Base-by-base conservation (phyloP, 257 asterid species). In the Perilla frutescens region DNA sequence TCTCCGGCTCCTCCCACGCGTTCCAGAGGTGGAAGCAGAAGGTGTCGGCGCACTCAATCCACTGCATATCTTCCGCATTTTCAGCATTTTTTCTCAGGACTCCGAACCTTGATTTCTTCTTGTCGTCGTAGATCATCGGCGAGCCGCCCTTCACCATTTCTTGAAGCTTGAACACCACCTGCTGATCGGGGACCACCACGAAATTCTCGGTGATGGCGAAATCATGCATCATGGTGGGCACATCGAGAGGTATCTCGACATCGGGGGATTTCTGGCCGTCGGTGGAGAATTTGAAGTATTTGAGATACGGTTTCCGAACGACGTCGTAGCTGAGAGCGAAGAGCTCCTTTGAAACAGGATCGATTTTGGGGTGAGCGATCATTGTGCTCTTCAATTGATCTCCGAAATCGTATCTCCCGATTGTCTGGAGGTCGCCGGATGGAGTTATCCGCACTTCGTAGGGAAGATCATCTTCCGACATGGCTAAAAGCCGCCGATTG, bases 311-410 rank as follows among this genome's bases (percentile, higher is more conserved):
- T 39, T 81, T 79, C 53, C 49, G 71, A 12, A 89, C 74, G 31
- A 89, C 90, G 66, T 89, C 86, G 75, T 87, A 89, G 75, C 96
- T 87, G 59, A 89, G 60, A 11, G 91, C 81, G 51, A 83, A 86
- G 12, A 89, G 84, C 65, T 85, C 91, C 8, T 82, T 79, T 0
- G 93, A 50, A 2, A 76, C 76, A 4, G 96, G 96, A 47, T 89
- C 96, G 15, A 89, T 71, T 72, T 89, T 89, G 1, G 96, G 96
- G 80, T 89, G 96, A 0, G 96, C 96, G 10, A 89, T 89, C 96
- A 89, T 89, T 4, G 88, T 71, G 70, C 73, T 65, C 2, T 4
- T 41, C 74, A 87, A 44, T 29, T 89, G 90, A 20, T 54, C 77
- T 0, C 37, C 68, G 68, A 85, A 89, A 58, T 85, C 76, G 50